These are phyloP conservation scores for Bipolaris sorokiniana DNA, from an alignment of 2,329 filamentous ascomycete genomes.

Conservation along the genomic window DNA sequence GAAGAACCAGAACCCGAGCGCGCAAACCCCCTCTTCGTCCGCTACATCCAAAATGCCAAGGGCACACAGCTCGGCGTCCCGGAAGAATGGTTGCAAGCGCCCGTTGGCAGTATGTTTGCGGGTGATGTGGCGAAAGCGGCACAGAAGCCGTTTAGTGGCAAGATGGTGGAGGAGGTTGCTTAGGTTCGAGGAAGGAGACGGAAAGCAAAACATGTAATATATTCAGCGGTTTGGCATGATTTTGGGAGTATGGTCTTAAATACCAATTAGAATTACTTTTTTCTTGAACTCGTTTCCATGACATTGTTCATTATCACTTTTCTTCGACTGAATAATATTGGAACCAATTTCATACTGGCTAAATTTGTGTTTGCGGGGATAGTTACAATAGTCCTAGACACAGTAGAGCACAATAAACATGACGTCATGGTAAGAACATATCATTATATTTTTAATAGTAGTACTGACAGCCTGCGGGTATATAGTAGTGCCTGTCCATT, in stretches of 20 bases:
- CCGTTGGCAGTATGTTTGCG: constrained; percentile 65
- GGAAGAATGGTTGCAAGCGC: constrained; percentile 69
- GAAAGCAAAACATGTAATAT: constrained; percentile 1
- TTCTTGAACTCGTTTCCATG: background rate
- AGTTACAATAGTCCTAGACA: too few species aligned
- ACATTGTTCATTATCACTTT: background rate
- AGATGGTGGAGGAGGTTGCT: constrained; percentile 49
- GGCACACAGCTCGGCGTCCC: constrained; percentile 70
- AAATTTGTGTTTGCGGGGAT: too few species aligned
- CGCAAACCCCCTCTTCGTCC: constrained; percentile 67
- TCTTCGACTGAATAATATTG: too few species aligned
- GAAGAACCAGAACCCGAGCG: constrained; percentile 54
- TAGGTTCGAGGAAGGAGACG: constrained; percentile 12
- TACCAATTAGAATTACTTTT: background rate
- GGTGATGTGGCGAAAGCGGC: constrained; percentile 32
- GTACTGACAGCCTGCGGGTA: background rate
- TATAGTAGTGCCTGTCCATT: background rate
- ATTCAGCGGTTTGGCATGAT: constrained; percentile 1
- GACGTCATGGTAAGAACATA: background rate
- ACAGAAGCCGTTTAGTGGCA: constrained; percentile 35
- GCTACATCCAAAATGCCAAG: constrained; percentile 70
- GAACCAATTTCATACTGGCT: too few species aligned
- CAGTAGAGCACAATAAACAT: too few species aligned
- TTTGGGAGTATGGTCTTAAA: background rate
- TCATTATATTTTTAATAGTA: constrained; percentile 1